Percentiles rank a stretch among this genome's conserved stretches.
phyloP scores from a whole-genome alignment of 2,329 filamentous ascomycete genomes.

The Xylaria sp. region DNA sequence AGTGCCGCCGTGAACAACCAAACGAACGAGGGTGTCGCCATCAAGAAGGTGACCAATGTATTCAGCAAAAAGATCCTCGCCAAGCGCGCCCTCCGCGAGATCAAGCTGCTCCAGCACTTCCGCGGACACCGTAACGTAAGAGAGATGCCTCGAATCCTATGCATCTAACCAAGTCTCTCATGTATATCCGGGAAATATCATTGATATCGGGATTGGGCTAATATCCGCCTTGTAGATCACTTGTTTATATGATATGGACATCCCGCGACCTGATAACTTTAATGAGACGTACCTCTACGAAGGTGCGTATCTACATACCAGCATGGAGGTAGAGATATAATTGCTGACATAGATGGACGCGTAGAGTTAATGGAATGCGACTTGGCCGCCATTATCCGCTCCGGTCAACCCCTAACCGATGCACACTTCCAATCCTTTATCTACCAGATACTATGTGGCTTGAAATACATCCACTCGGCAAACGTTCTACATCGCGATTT shows the following conservation, averaged over 20 bases:
- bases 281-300: conserved; percentile 99
- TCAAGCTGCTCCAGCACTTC: conserved; percentile 98
- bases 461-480: conserved; percentile 99
- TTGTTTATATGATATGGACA: conserved; percentile 99
- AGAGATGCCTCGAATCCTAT: not conserved
- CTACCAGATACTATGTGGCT: conserved; percentile 97
- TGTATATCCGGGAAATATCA: conserved; percentile 32
- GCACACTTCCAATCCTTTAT: conserved; percentile 99
- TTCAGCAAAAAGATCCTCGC: conserved; percentile 99
- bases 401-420: conserved; percentile 94
- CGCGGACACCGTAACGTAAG: conserved; percentile 84
- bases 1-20: conserved; percentile 92
- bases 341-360: conserved; percentile 27
- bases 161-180: not conserved
- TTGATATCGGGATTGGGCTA: conserved; percentile 35
- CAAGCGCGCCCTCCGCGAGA: conserved; percentile 96
- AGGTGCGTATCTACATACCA: conserved; percentile 61
- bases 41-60: conserved; percentile 99
- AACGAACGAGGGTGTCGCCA: conserved; percentile 91
- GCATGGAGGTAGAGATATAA: not conserved
- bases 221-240: conserved; percentile 74
- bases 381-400: conserved; percentile 95
- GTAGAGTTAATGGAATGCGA: conserved; percentile 99
- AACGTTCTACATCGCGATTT: conserved; percentile 96
- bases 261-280: conserved; percentile 95